These are phyloP conservation scores for Otatea glauca DNA, from an alignment of 176 grass and related monocot genomes.

Conservation along the genomic window DNA sequence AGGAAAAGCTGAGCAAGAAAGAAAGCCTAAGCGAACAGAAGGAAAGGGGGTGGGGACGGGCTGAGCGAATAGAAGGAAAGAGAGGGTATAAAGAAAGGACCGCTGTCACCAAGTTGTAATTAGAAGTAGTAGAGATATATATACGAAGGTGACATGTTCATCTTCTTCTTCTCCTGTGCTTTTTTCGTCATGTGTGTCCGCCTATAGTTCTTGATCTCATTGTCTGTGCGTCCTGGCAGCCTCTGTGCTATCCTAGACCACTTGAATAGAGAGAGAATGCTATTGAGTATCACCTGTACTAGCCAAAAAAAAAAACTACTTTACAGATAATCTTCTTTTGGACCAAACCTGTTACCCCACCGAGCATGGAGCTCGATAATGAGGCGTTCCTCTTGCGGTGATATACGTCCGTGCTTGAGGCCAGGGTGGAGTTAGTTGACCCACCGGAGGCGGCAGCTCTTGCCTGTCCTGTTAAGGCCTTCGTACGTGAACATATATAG, in stretches of 20 bases:
- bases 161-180: conserved; percentile 74
- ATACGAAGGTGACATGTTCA: conserved; percentile 56
- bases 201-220: conserved; percentile 96
- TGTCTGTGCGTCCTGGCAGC: conserved; percentile 82
- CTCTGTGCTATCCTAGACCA: conserved; percentile 82
- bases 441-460: conserved; percentile 87
- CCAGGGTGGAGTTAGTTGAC: conserved; percentile 93
- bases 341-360: conserved; percentile 83
- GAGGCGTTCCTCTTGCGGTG: conserved; percentile 69
- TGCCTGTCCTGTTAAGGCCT: conserved; percentile 83
- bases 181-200: conserved; percentile 94
- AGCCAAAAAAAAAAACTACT: background rate
- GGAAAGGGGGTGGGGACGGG: too few relatives aligned
- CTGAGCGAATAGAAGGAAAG: too few relatives aligned
- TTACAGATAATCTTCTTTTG: background rate
- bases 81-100: too few relatives aligned
- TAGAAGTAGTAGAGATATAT: too few relatives aligned
- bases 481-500: conserved; percentile 47
- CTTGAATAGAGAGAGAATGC: conserved; percentile 42
- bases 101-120: too few relatives aligned
- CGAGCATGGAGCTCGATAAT: conserved; percentile 80
- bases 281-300: background rate
- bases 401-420: conserved; percentile 85
- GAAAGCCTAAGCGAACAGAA: too few relatives aligned
- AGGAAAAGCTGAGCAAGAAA: too few relatives aligned